Evolutionary conservation across 495 filamentous ascomycete species (phyloP).

Genomic region (Lindgomyces ingoldianus): DNA sequence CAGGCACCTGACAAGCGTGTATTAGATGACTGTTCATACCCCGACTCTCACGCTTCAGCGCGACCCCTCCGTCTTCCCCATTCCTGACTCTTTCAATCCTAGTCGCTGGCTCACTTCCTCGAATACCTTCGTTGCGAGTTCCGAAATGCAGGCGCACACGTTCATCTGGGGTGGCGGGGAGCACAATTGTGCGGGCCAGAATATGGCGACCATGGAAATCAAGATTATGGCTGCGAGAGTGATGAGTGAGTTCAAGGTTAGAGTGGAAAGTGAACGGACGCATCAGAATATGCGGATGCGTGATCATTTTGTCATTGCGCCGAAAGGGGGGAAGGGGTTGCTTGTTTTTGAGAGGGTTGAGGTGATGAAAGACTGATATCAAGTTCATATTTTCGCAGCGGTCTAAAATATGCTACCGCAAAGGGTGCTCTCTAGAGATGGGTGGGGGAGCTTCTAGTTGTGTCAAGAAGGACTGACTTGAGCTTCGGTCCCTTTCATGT

Average conservation of each 20-base stretch:
- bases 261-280: slow-evolving; percentile 4
- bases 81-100: slow-evolving; percentile 4
- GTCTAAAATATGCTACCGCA: too few species aligned
- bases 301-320: slow-evolving; percentile 3
- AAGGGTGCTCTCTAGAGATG: too few species aligned
- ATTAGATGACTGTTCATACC: not conserved
- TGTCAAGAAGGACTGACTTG: too few species aligned
- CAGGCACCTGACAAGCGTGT: too few species aligned
- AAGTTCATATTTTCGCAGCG: too few species aligned
- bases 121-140: not conserved
- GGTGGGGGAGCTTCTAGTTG: too few species aligned
- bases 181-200: not conserved
- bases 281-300: not conserved
- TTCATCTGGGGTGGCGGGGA: slow-evolving; percentile 9
- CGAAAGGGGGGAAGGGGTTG: not conserved
- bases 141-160: slow-evolving; percentile 5
- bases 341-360: slow-evolving; percentile 8
- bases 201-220: slow-evolving; percentile 12
- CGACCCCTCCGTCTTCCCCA: slow-evolving; percentile 3
- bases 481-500: too few species aligned
- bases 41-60: slow-evolving; percentile 3
- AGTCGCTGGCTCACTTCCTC: not conserved
- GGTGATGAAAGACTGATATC: too few species aligned
- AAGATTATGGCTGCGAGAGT: slow-evolving; percentile 7
- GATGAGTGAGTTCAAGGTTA: not conserved